Conservation (phyloP, 345 rosid species). For the Aethionema arabicum region DNA sequence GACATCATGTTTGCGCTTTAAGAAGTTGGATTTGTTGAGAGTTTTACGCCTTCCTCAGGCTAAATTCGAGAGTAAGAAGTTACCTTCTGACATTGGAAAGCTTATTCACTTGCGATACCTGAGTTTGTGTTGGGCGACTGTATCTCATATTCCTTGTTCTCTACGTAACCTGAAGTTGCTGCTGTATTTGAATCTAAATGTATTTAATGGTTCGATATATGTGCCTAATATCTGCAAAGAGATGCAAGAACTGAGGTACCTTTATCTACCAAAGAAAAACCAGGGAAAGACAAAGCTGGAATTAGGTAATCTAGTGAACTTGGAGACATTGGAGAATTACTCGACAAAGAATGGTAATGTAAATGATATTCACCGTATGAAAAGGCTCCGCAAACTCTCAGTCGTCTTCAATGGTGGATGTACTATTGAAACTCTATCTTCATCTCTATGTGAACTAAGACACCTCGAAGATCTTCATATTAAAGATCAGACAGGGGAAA, state of each 20-base stretch:
- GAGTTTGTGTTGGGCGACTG: not conserved
- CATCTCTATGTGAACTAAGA: too few relatives aligned
- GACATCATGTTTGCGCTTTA: constrained; percentile 11
- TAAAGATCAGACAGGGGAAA: not conserved
- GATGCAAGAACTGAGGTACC: constrained; percentile 15
- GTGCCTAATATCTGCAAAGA: constrained; percentile 5
- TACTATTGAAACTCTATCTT: too few relatives aligned
- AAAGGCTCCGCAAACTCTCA: not conserved
- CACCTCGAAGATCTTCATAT: too few relatives aligned
- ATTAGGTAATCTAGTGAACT: not conserved
- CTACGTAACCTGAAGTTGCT: not conserved
- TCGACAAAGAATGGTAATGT: not conserved
- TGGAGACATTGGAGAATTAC: not conserved
- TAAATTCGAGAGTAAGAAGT: not conserved
- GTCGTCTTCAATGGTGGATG: not conserved
- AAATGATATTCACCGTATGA: not conserved
- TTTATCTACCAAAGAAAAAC: not conserved
- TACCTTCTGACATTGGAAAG: too few relatives aligned
- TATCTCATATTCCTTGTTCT: constrained; percentile 6
- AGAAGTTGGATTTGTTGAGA: constrained; percentile 24
- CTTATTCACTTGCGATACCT: constrained; percentile 34
- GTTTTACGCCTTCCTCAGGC: constrained; percentile 33
- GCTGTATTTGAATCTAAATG: constrained; percentile 7
- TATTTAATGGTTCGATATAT: not conserved
- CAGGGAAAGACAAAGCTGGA: not conserved